Conservation (phyloP, 805 yeast genomes). For the Torulaspora microellipsoides region DNA sequence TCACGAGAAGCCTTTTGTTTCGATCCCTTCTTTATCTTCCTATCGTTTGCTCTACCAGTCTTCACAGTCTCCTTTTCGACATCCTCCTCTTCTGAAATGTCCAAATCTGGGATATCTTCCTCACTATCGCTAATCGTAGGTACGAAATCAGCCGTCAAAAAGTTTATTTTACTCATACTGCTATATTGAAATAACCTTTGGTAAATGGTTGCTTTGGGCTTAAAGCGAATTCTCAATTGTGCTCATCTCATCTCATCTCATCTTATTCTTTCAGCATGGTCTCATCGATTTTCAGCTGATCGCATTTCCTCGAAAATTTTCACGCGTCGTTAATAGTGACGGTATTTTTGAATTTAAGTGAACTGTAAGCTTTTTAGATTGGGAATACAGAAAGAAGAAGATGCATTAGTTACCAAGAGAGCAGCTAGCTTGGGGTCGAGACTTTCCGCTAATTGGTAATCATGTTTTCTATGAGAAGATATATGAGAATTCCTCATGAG, state of each 20-base stretch:
- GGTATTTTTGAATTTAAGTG: too few relatives aligned
- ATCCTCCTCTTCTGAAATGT: constrained; percentile 43
- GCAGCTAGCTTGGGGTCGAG: too few relatives aligned
- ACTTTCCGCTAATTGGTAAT: neutral
- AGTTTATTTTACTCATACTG: constrained; percentile 5
- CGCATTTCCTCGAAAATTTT: constrained; percentile 3
- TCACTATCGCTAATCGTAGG: constrained; percentile 76
- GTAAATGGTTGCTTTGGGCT: neutral
- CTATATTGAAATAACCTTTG: neutral
- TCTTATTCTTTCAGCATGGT: constrained; percentile 12
- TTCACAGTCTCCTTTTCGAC: constrained; percentile 22
- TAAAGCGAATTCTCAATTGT: neutral
- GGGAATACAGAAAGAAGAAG: too few relatives aligned
- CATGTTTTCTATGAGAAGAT: constrained; percentile 28
- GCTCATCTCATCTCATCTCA: constrained; percentile 23
- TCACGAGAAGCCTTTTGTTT: constrained; percentile 24
- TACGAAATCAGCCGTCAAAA: constrained; percentile 42
- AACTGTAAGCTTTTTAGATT: too few relatives aligned
- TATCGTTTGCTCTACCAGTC: constrained; percentile 23
- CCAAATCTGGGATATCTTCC: constrained; percentile 56
- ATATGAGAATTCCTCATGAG: constrained; percentile 29
- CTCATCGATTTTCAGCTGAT: constrained; percentile 4
- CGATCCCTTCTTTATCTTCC: constrained; percentile 20
- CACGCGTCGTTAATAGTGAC: constrained; percentile 1
- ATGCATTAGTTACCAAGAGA: too few relatives aligned